A percentile compares a stretch with the other conserved stretches of the same genome.
Evolutionary conservation across 2,329 filamentous ascomycete species (phyloP).

Genomic region (Epichloe uncinata): DNA sequence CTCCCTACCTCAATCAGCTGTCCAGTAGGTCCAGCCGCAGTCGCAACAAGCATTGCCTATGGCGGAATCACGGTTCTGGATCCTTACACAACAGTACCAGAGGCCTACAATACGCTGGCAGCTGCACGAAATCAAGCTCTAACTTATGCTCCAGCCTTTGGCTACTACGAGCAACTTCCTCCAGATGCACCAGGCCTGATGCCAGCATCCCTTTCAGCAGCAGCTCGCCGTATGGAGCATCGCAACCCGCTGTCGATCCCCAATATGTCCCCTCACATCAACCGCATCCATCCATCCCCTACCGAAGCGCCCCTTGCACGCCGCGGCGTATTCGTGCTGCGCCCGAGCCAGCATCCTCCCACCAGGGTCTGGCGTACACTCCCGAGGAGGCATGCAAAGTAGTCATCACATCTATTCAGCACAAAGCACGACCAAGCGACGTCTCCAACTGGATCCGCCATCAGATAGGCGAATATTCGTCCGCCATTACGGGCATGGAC

Average conservation of each 20-base stretch:
- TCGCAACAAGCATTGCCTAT: not conserved
- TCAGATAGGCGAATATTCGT: slow-evolving; percentile 10
- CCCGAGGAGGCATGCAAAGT: slow-evolving; percentile 12
- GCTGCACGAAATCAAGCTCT: not conserved
- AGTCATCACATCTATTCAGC: slow-evolving; percentile 14
- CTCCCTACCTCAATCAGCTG: not conserved
- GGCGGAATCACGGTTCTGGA: not conserved
- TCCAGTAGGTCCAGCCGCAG: not conserved
- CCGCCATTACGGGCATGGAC: slow-evolving; percentile 13
- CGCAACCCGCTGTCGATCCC: not conserved
- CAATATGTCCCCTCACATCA: not conserved
- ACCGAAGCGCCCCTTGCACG: not conserved
- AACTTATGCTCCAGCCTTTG: not conserved
- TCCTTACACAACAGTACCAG: not conserved
- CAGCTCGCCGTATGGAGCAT: not conserved
- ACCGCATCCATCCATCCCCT: not conserved
- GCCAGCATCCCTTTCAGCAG: not conserved
- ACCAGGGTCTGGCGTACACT: slow-evolving; percentile 2
- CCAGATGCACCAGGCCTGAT: not conserved
- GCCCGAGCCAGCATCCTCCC: not conserved
- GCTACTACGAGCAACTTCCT: not conserved
- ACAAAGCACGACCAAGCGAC: slow-evolving; percentile 10
- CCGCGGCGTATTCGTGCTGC: not conserved
- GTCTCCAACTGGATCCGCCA: slow-evolving; percentile 17
- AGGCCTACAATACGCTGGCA: slow-evolving; percentile 2